Evolutionary conservation across 139 green algal genomes (phyloP).

Genomic region (Gonium pectorale): DNA sequence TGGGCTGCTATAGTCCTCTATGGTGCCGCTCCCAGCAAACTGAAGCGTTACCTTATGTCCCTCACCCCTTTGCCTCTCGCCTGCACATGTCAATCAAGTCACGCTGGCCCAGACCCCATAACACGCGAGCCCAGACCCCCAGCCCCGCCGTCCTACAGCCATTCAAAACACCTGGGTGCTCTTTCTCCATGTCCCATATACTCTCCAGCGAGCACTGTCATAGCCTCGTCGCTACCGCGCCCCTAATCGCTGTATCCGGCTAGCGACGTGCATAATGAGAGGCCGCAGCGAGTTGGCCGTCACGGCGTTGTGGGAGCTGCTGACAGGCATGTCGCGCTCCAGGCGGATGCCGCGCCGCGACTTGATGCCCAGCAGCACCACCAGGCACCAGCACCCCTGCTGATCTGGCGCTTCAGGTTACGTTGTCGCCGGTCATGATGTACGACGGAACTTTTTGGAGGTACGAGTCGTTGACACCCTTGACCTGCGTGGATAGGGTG

Average conservation of each 20-base stretch:
- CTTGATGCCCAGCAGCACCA: slow-evolving; percentile 13
- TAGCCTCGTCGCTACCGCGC: no score
- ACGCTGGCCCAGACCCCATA: no score
- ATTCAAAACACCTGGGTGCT: no score
- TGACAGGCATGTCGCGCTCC: slow-evolving; percentile 32
- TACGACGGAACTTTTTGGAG: slow-evolving; percentile 49
- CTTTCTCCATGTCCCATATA: no score
- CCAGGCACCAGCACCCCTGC: neutral
- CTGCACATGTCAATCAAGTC: no score
- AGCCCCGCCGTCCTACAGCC: no score
- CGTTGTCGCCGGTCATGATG: slow-evolving; percentile 52
- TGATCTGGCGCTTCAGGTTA: slow-evolving; percentile 46
- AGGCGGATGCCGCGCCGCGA: slow-evolving; percentile 31
- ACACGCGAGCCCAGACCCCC: no score
- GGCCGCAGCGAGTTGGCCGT: slow-evolving; percentile 46
- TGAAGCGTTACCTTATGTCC: no score
- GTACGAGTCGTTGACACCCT: slow-evolving; percentile 60
- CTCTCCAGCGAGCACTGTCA: no score
- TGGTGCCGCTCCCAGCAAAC: no score
- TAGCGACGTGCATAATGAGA: slow-evolving; percentile 48
- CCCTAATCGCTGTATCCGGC: neutral
- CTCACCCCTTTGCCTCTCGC: no score
- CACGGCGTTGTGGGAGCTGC: slow-evolving; percentile 7
- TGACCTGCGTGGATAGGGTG: slow-evolving; percentile 32
- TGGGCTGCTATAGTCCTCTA: no score